Base-by-base conservation (phyloP, 805 yeast genomes). In the Kregervanrija delftensis region DNA sequence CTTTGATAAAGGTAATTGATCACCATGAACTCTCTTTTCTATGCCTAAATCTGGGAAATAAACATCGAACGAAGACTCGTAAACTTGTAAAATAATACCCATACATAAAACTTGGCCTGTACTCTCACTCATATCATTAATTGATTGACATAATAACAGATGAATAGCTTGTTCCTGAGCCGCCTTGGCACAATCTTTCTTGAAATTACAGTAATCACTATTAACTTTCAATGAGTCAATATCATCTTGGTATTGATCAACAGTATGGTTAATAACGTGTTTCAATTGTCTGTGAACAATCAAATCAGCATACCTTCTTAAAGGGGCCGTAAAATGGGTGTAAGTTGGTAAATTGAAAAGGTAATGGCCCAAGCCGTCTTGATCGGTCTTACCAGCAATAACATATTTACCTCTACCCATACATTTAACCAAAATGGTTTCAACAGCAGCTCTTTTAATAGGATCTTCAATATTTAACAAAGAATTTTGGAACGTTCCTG, bases 141-240 rank as follows among this genome's bases (percentile, higher is more conserved):
- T 83, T 0, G 89, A 83, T 61, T 89, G 95, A 46, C 91, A 85
- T 39, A 90, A 69, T 44, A 84, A 69, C 51, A 93, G 71, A 61
- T 93, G 99, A 44, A 90, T 79, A 11, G 96, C 91, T 65, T 93
- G 99, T 54, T 87, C 95, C 65, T 91, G 98, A 1, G 97, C 96
- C 49, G 78, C 78, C 50, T 80, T 81, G 2, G 98, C 93, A 63
- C 96, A 90, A 58, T 91, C 98, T 60, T 89, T 87, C 65, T 90
- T 89, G 73, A 91, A 93, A 56, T 88, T 89, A 66, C 97, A 91
- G 62, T 89, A 90, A 57, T 91, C 96, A 10, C 96, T 83, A 31
- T 86, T 76, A 56, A 86, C 83, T 57, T 86, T 83, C 55, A 90
- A 69, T 0, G 89, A 70, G 34, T 85, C 91, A 43, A 78, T 59